Conservation (phyloP, 495 filamentous ascomycete genomes). For the Evernia prunastri region DNA sequence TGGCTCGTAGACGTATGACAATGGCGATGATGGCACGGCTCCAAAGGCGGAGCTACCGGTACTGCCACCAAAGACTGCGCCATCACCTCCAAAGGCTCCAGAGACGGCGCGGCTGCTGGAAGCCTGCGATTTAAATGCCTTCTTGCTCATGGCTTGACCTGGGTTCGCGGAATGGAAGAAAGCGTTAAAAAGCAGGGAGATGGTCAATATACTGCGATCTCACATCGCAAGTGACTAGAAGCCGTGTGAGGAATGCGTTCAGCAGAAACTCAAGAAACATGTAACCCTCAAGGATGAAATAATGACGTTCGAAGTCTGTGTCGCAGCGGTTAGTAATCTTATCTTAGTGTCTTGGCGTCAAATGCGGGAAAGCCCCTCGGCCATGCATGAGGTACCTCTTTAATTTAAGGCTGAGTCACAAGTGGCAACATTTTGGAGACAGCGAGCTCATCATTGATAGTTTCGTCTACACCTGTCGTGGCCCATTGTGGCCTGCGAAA, state of each 20-base stretch:
- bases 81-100: conserved; percentile 37
- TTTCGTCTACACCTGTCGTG: background rate
- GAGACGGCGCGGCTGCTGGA: conserved; percentile 62
- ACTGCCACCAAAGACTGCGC: conserved; percentile 38
- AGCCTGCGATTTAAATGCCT: conserved; percentile 60
- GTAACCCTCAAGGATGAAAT: background rate
- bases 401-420: conserved; percentile 7
- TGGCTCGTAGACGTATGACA: conserved; percentile 82
- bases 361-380: conserved; percentile 8
- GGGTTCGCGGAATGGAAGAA: background rate
- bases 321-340: conserved; percentile 15
- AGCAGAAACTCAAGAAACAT: background rate
- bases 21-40: conserved; percentile 42
- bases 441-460: background rate
- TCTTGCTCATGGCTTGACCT: conserved; percentile 51
- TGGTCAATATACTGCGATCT: background rate
- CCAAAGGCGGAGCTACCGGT: conserved; percentile 45
- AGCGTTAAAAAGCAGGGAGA: background rate
- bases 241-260: background rate
- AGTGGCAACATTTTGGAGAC: background rate
- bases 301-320: background rate
- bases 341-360: conserved; percentile 20
- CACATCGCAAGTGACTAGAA: background rate
- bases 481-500: conserved; percentile 1
- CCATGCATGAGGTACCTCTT: too few species aligned